Conservation (phyloP, 805 yeast genomes). For the Trichomonascus vanleenenianus region DNA sequence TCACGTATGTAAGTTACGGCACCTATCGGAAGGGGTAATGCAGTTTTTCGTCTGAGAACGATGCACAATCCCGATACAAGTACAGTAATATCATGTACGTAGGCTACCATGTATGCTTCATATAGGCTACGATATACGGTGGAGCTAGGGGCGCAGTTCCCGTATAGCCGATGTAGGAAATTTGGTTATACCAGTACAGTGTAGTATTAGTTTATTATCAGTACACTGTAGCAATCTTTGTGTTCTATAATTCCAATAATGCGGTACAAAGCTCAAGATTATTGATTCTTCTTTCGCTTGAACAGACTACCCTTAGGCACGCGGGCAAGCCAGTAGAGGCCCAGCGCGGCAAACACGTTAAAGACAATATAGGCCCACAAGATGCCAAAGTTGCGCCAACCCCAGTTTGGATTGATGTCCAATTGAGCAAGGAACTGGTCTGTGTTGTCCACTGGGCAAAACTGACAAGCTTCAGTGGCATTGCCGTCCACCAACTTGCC, state of each 20-base stretch:
- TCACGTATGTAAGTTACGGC: too few species aligned
- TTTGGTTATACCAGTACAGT: too few species aligned
- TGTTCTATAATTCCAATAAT: not conserved
- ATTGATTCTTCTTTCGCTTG: slow-evolving; percentile 13
- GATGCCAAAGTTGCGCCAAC: slow-evolving; percentile 56
- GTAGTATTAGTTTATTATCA: too few species aligned
- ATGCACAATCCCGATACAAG: too few species aligned
- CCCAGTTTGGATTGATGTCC: slow-evolving; percentile 25
- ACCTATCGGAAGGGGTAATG: too few species aligned
- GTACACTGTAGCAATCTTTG: too few species aligned
- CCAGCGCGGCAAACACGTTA: slow-evolving; percentile 38
- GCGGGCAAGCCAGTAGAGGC: slow-evolving; percentile 57
- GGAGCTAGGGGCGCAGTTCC: too few species aligned
- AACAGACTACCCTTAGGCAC: slow-evolving; percentile 49
- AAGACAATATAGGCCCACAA: slow-evolving; percentile 42
- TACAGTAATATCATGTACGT: too few species aligned
- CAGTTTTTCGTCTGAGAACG: too few species aligned
- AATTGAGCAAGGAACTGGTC: slow-evolving; percentile 46
- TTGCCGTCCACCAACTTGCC: slow-evolving; percentile 40
- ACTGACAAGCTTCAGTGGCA: slow-evolving; percentile 49
- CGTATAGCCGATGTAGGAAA: too few species aligned
- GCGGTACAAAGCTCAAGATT: not conserved
- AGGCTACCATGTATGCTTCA: too few species aligned
- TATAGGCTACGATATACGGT: too few species aligned
- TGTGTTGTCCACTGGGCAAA: slow-evolving; percentile 51